Evolutionary conservation across 2,329 filamentous ascomycete species (phyloP).

Genomic region (Alternaria tenuissima): DNA sequence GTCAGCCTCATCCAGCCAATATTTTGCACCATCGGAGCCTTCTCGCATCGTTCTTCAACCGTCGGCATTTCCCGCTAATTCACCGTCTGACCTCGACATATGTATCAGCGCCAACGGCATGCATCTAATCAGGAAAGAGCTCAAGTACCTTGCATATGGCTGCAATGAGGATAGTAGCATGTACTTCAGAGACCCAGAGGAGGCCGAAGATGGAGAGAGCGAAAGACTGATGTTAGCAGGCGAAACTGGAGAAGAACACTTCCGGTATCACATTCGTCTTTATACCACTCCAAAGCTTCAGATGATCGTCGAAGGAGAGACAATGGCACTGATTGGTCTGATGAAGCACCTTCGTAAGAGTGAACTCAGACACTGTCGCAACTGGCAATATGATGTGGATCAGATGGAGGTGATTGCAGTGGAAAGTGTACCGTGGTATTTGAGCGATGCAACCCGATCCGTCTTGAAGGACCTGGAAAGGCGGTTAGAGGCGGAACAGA

Average conservation of each 20-base stretch:
- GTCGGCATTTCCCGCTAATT: not conserved
- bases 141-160: not conserved
- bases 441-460: not conserved
- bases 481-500: not conserved
- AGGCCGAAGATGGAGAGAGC: not conserved
- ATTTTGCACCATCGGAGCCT: not conserved
- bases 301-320: not conserved
- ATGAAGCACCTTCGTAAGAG: not conserved
- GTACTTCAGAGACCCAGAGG: not conserved
- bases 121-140: not conserved
- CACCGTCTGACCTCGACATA: not conserved
- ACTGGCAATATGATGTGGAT: not conserved
- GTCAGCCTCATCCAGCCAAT: too few species aligned
- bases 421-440: not conserved
- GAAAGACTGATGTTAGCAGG: not conserved
- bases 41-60: not conserved
- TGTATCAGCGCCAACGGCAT: not conserved
- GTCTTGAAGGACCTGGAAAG: not conserved
- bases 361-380: constrained; percentile 1
- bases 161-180: not conserved
- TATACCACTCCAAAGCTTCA: not conserved
- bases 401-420: not conserved
- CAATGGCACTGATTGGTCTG: not conserved
- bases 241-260: not conserved
- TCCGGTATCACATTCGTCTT: not conserved